These are phyloP conservation scores for Hippophae gyantsensis DNA, from an alignment of 306 rosid genomes.

Conservation along the genomic window DNA sequence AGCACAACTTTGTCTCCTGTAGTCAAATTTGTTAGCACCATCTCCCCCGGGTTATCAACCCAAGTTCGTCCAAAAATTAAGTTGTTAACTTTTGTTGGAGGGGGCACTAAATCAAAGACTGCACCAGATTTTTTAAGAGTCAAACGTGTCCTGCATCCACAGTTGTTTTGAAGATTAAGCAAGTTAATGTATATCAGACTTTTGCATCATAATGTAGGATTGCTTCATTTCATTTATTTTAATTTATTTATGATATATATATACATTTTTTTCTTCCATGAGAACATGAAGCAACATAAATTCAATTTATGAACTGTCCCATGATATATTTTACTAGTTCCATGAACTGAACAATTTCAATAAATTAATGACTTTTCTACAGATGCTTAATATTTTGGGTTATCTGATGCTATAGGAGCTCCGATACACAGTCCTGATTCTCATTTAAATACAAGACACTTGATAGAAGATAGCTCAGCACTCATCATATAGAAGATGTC, in stretches of 20 bases:
- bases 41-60: constrained; percentile 92
- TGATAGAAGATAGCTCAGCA: background rate
- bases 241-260: no score
- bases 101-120: constrained; percentile 79
- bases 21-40: constrained; percentile 70
- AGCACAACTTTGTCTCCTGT: constrained; percentile 85
- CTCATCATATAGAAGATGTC: background rate
- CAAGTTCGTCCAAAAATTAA: constrained; percentile 89
- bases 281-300: background rate
- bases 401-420: no score
- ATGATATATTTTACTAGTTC: no score
- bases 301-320: no score
- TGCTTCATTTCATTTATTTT: background rate
- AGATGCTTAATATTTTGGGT: no score
- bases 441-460: no score
- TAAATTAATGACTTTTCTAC: no score
- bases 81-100: constrained; percentile 89
- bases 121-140: constrained; percentile 77
- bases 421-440: no score
- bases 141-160: constrained; percentile 58
- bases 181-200: no score
- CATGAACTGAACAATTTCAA: no score
- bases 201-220: background rate
- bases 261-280: no score
- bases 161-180: no score